Conservation (phyloP, 2,329 filamentous ascomycete species). For the Amylocarpus encephaloides region DNA sequence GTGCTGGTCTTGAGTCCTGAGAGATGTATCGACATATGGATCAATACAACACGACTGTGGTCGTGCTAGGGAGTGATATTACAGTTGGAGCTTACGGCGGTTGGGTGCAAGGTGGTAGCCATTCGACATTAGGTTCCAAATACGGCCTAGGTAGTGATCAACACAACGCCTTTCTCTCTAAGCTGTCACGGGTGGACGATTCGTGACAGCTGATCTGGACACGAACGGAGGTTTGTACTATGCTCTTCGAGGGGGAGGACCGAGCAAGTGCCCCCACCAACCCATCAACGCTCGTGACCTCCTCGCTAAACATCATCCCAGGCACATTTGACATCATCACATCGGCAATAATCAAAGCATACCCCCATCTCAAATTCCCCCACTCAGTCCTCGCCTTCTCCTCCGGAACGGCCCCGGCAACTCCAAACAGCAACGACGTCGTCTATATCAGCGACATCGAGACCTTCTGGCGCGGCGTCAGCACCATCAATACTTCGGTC, state of each 20-base stretch:
- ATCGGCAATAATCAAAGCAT: slow-evolving; percentile 47
- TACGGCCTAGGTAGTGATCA: slow-evolving; percentile 18
- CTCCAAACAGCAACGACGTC: slow-evolving; percentile 30
- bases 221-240: slow-evolving; percentile 24
- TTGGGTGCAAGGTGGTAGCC: slow-evolving; percentile 17
- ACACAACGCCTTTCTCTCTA: slow-evolving; percentile 9
- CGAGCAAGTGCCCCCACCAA: neutral
- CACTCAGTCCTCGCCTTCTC: slow-evolving; percentile 32
- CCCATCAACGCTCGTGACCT: neutral
- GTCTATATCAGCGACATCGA: slow-evolving; percentile 3
- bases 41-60: slow-evolving; percentile 28
- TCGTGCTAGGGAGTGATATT: slow-evolving; percentile 6
- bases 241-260: slow-evolving; percentile 26
- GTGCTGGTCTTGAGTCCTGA: slow-evolving; percentile 10
- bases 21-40: slow-evolving; percentile 24
- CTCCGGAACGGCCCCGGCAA: no score
- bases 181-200: slow-evolving; percentile 14
- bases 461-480: slow-evolving; percentile 44
- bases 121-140: slow-evolving; percentile 6
- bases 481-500: slow-evolving; percentile 39
- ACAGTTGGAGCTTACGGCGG: slow-evolving; percentile 18
- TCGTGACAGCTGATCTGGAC: slow-evolving; percentile 20
- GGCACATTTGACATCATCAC: slow-evolving; percentile 29
- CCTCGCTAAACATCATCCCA: neutral
- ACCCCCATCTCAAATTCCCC: slow-evolving; percentile 35